Evolutionary conservation across 768 basidiomycete genomes (phyloP).

Genomic region (Coprinopsis cinerea): DNA sequence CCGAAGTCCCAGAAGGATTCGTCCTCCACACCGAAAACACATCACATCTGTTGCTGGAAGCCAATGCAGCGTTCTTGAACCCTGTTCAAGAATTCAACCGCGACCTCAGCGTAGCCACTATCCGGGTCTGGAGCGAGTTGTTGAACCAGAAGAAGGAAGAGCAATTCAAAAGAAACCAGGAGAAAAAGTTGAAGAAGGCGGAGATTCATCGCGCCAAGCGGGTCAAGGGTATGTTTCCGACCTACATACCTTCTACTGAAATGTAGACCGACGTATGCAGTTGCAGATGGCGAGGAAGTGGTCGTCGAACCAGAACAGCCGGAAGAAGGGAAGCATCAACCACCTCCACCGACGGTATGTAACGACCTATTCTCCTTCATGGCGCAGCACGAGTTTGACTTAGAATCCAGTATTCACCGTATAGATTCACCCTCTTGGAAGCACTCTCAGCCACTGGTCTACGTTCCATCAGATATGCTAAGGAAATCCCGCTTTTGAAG

Average conservation of each 20-base stretch:
- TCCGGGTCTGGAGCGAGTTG: constrained; percentile 82
- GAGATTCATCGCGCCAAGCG: constrained; percentile 29
- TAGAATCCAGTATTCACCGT: constrained; percentile 43
- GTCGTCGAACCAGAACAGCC: neutral
- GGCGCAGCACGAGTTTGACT: neutral
- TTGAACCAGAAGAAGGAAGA: constrained; percentile 55
- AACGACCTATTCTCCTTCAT: neutral
- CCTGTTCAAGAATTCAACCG: constrained; percentile 98
- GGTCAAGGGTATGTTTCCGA: constrained; percentile 35
- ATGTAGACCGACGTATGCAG: neutral
- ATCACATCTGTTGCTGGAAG: constrained; percentile 71
- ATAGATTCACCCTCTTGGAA: constrained; percentile 79
- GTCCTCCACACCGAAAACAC: constrained; percentile 78
- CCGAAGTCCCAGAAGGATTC: constrained; percentile 64
- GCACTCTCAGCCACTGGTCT: constrained; percentile 95
- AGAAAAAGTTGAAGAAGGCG: constrained; percentile 40
- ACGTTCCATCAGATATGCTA: constrained; percentile 93
- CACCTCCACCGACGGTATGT: neutral
- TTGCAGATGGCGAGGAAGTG: neutral
- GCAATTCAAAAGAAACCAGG: constrained; percentile 50
- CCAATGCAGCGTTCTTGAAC: constrained; percentile 89
- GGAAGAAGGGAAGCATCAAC: neutral
- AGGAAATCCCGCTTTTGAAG: constrained; percentile 91
- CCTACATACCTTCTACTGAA: neutral
- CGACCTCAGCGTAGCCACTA: constrained; percentile 87